A percentile compares a stretch with the other conserved stretches of the same genome.
Conservation (phyloP, 306 rosid species). For the Cyclanthera cordifolia region DNA sequence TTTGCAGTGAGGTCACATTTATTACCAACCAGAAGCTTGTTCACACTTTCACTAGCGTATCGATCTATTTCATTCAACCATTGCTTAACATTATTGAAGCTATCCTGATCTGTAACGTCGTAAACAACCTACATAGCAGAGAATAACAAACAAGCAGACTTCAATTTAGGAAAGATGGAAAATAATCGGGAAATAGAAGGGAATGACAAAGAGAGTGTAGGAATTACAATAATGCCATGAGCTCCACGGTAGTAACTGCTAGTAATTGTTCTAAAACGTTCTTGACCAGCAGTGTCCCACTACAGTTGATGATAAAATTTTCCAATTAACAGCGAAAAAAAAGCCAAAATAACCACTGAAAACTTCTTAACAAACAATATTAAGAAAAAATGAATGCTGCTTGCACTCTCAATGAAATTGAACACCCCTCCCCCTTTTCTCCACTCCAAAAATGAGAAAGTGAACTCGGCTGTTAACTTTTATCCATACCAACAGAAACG, state of each 20-base stretch:
- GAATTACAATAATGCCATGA: slow-evolving; percentile 63
- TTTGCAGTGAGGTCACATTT: slow-evolving; percentile 44
- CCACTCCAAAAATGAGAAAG: background rate
- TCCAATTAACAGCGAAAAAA: slow-evolving; percentile 16
- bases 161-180: background rate
- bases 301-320: slow-evolving; percentile 6
- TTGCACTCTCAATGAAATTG: too few relatives aligned
- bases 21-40: slow-evolving; percentile 47
- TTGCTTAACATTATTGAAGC: slow-evolving; percentile 48
- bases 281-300: slow-evolving; percentile 89
- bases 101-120: slow-evolving; percentile 46
- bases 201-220: background rate
- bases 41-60: slow-evolving; percentile 46
- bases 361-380: background rate
- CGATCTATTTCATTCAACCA: slow-evolving; percentile 51
- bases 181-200: background rate
- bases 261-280: slow-evolving; percentile 71
- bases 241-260: slow-evolving; percentile 86
- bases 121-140: slow-evolving; percentile 32
- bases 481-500: background rate
- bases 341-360: slow-evolving; percentile 6
- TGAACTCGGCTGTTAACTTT: too few relatives aligned
- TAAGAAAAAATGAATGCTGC: background rate
- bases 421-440: too few relatives aligned
- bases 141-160: background rate